phyloP scores from a whole-genome alignment of 805 yeast species.

The Metschnikowia colocasiae region DNA sequence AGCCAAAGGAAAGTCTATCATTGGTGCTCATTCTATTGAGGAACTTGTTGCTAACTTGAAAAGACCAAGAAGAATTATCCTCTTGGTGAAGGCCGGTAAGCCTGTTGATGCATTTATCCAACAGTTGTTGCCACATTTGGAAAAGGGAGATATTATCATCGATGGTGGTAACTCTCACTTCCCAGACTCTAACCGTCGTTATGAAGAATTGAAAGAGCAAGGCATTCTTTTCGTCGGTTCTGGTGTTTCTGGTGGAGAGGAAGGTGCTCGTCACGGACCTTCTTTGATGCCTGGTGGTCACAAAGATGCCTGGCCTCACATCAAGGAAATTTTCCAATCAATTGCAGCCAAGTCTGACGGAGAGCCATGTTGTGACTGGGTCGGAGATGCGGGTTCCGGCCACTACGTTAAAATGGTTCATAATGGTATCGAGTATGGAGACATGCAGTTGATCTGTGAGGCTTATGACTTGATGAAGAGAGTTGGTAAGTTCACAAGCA shows the following conservation, averaged over 20 bases:
- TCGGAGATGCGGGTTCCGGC: slow-evolving; percentile 98
- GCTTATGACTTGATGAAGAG: slow-evolving; percentile 96
- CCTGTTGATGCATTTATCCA: slow-evolving; percentile 91
- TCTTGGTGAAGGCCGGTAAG: slow-evolving; percentile 93
- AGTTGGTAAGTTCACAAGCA: slow-evolving; percentile 83
- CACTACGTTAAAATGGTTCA: slow-evolving; percentile 99
- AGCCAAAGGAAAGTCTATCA: slow-evolving; percentile 95
- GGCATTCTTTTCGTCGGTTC: slow-evolving; percentile 94
- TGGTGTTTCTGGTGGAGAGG: slow-evolving; percentile 99
- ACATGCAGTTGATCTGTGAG: slow-evolving; percentile 98
- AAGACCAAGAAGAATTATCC: slow-evolving; percentile 93
- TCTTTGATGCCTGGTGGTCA: slow-evolving; percentile 99
- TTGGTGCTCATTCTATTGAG: slow-evolving; percentile 90
- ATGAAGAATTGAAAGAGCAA: slow-evolving; percentile 77
- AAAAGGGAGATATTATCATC: slow-evolving; percentile 95
- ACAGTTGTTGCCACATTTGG: slow-evolving; percentile 86
- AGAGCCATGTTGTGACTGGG: slow-evolving; percentile 99
- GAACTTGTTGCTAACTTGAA: slow-evolving; percentile 86
- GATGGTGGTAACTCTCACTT: slow-evolving; percentile 99
- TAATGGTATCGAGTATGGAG: slow-evolving; percentile 99
- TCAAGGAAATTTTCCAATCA: slow-evolving; percentile 93
- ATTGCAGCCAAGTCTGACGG: slow-evolving; percentile 96
- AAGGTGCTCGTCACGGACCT: slow-evolving; percentile 99
- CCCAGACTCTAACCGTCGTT: slow-evolving; percentile 98
- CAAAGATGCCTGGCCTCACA: slow-evolving; percentile 97